Evolutionary conservation across 2,329 filamentous ascomycete species (phyloP).

Genomic region (Fusarium sp.): DNA sequence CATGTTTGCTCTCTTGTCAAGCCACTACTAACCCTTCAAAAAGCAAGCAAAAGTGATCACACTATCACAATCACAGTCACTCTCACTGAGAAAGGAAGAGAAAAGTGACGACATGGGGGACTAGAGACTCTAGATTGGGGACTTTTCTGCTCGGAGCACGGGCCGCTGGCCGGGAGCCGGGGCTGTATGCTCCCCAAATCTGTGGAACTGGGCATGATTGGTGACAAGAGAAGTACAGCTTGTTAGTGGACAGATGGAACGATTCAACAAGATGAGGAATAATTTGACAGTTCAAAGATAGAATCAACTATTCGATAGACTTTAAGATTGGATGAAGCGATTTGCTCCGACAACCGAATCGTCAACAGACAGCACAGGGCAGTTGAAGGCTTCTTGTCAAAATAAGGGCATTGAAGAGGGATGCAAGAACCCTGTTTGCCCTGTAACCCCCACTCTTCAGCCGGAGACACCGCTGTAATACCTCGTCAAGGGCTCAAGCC

Average conservation of each 20-base stretch:
- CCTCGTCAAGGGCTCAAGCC: too few relatives aligned
- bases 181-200: constrained; percentile 46
- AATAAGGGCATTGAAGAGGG: background rate
- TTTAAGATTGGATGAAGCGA: constrained; percentile 8
- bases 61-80: constrained; percentile 27
- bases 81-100: constrained; percentile 2
- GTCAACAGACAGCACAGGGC: constrained; percentile 39
- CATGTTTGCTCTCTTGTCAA: constrained; percentile 19
- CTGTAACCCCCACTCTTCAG: constrained; percentile 31
- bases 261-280: constrained; percentile 1
- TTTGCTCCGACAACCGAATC: constrained; percentile 22
- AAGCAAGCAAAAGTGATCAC: constrained; percentile 27
- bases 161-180: constrained; percentile 42
- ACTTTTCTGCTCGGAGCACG: constrained; percentile 31
- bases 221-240: constrained; percentile 10
- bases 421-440: background rate
- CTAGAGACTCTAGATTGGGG: background rate
- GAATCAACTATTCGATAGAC: constrained; percentile 3
- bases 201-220: constrained; percentile 47
- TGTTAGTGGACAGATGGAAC: constrained; percentile 21
- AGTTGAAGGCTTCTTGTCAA: constrained; percentile 3
- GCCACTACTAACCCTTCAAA: constrained; percentile 25
- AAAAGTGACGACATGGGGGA: constrained; percentile 41
- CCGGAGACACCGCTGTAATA: constrained; percentile 4
- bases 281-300: background rate